Base-by-base conservation (phyloP, 2,329 filamentous ascomycete species). In the Penicillium rolfsii region DNA sequence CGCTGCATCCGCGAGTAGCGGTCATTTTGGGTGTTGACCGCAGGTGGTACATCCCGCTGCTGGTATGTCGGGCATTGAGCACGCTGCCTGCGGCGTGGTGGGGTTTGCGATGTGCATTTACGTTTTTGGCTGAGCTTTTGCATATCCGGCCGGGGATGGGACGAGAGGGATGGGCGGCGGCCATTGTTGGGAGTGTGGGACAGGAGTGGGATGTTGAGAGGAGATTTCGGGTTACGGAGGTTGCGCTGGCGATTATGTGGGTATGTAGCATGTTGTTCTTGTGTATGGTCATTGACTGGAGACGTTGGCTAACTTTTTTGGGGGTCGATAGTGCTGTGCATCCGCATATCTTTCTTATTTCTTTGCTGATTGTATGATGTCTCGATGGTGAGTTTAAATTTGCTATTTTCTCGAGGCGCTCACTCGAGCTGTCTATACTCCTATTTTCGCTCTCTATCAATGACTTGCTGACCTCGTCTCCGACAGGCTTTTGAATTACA, bases 281-380 rank as follows among this genome's bases (percentile, higher is more conserved):
- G 7, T 6, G 22, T 2, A 7, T 11, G 24, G 26, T 40, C 53
- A 53, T 45, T 24, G 35, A 40, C 43, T 49, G 24, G 50, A 28
- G 12, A 11, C 46, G n/a, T 22, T 41, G 45, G 46, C 60, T 67
- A 57, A 62, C 53, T 30, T 35, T 16, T 52, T 41, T 26, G 11
- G 24, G 30, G 11, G 24, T 55, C 24, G 6, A n/a, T 30, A 64
- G 90, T 92, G 89, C 79, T 87, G 85, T 71, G 88, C 89, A 60
- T 91, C 89, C 22, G 90, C 88, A 57, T 91, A 92, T 75, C 83
- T 93, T 62, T 90, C 89, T 54, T 93, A 91, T 76, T 91, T 91
- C 80, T 93, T 93, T 74, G 91, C 89, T 59, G 90, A 93, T 77
- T 91, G 90, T 76, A 84, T 93, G 70, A 93, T 93, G 90, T 92